Percentiles rank a stretch among this genome's conserved stretches.
Evolutionary conservation across 306 rosid genomes (phyloP).

Genomic region (Medicago arabica): DNA sequence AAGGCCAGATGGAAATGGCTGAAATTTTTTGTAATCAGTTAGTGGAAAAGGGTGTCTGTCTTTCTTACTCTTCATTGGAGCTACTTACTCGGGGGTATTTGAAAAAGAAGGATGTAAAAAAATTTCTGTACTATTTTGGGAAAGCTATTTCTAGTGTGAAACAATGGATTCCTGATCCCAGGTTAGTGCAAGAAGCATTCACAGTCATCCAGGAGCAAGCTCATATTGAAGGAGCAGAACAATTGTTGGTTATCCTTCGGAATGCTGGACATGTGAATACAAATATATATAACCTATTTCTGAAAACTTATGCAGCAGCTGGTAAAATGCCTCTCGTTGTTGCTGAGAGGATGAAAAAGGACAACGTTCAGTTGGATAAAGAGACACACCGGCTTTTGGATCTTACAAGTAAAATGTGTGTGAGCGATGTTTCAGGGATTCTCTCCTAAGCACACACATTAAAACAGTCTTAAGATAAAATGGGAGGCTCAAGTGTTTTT

Average conservation of each 20-base stretch:
- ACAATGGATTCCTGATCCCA: constrained; percentile 66
- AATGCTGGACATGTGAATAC: constrained; percentile 69
- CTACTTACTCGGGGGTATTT: constrained; percentile 79
- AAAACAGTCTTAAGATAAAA: constrained; percentile 24
- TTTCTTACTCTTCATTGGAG: constrained; percentile 87
- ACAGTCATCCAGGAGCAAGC: constrained; percentile 63
- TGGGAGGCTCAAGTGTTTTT: neutral
- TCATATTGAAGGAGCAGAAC: constrained; percentile 70
- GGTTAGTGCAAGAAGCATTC: constrained; percentile 64
- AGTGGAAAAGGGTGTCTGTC: constrained; percentile 55
- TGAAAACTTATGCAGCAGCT: constrained; percentile 72
- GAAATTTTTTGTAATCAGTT: constrained; percentile 59
- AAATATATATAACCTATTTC: constrained; percentile 65
- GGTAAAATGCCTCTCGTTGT: constrained; percentile 85
- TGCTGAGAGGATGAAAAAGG: constrained; percentile 82
- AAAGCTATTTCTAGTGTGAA: constrained; percentile 74
- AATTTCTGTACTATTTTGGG: constrained; percentile 60
- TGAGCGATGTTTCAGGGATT: constrained; percentile 60
- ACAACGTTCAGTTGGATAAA: constrained; percentile 64
- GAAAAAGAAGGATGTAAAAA: constrained; percentile 57
- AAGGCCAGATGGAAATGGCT: constrained; percentile 70
- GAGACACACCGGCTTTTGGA: constrained; percentile 73
- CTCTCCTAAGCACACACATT: constrained; percentile 36
- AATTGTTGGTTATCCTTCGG: constrained; percentile 64
- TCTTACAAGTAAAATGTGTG: constrained; percentile 76